A percentile compares a stretch with the other conserved stretches of the same genome.
Evolutionary conservation across 2,329 filamentous ascomycete genomes (phyloP).

Genomic region (Basipetospora chlamydospora): DNA sequence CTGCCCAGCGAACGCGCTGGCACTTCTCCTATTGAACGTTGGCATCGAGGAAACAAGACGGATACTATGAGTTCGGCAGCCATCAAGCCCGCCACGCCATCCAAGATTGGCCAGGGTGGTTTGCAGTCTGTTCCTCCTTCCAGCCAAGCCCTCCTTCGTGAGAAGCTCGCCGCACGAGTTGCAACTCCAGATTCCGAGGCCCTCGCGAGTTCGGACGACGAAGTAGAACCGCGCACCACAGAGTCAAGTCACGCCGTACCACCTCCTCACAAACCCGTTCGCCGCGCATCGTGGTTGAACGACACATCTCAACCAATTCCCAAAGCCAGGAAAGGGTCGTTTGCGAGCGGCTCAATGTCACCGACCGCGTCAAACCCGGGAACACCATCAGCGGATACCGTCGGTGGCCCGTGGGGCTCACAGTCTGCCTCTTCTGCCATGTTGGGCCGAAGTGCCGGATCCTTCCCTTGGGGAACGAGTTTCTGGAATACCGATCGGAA

Average conservation of each 20-base stretch:
- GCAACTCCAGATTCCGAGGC: constrained; percentile 92
- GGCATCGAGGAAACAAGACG: neutral
- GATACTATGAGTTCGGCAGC: constrained; percentile 37
- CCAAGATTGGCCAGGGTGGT: constrained; percentile 34
- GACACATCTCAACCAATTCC: constrained; percentile 54
- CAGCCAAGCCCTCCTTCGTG: constrained; percentile 52
- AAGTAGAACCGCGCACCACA: constrained; percentile 53
- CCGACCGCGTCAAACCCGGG: constrained; percentile 68
- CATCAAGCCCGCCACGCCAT: constrained; percentile 30
- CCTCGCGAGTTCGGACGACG: constrained; percentile 86
- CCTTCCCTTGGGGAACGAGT: constrained; percentile 63
- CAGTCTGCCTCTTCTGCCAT: constrained; percentile 33
- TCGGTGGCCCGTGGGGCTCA: constrained; percentile 37
- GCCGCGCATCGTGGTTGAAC: constrained; percentile 74
- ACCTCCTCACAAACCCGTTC: constrained; percentile 46
- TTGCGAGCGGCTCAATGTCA: constrained; percentile 63
- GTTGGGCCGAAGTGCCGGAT: constrained; percentile 28
- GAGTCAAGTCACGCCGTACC: constrained; percentile 30
- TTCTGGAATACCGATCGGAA: constrained; percentile 74
- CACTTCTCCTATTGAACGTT: neutral
- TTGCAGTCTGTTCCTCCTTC: constrained; percentile 33
- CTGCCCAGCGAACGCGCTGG: neutral
- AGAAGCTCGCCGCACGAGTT: constrained; percentile 64
- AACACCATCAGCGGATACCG: constrained; percentile 57
- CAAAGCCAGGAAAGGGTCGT: constrained; percentile 59